Base-by-base conservation (phyloP, 805 yeast genomes). In the Saccharomyces cerevisiae region DNA sequence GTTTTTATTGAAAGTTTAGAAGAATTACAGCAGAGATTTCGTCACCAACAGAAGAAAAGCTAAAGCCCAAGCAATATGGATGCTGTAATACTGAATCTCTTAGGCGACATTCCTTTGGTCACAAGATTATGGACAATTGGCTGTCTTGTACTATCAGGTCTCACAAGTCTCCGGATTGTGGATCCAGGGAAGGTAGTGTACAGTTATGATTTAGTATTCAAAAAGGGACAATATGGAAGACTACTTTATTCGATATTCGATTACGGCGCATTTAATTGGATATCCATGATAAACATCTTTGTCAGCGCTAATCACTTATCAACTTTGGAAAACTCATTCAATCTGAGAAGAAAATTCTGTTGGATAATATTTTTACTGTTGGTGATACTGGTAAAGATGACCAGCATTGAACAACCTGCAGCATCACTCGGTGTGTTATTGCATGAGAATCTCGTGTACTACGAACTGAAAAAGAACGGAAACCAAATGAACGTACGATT, bases 121-220 rank as follows among this genome's bases (percentile, higher is more conserved):
- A 77, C 81, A 0, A 67, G 75, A 55, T 47, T 62, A 0, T 73
- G 74, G 69, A 58, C 70, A 1, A 27, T 69, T 0, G 75, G 76
- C 1, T 65, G 74, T n/a, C 59, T 73, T 4, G 68, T 63, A 4
- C 58, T 73, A 14, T 68, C 76, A 1, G 53, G 70, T 6, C 59
- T 73, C 22, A 72, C 70, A 24, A 62, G 67, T 48, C 61, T 71
- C 0, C 74, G 75, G 1, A 55, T 68, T 2, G 51, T 76, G 2
- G 68, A 67, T 28, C 54, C 60, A 9, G 55, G 65, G 5, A 73
- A 71, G 57, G 60, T 70, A 24, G 61, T 66, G 30, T 76, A 72
- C 55, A 66, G 72, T 13, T 67, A 60, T 48, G 77, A 74, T 30
- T 61, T 69, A 21, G 78, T 72, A 6, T 76, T 76, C 59, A 60